Evolutionary conservation across 177 flowering plant species (phyloP), one percentile per base, ranked within the genome.

Genomic region (Vitis hybrid): DNA sequence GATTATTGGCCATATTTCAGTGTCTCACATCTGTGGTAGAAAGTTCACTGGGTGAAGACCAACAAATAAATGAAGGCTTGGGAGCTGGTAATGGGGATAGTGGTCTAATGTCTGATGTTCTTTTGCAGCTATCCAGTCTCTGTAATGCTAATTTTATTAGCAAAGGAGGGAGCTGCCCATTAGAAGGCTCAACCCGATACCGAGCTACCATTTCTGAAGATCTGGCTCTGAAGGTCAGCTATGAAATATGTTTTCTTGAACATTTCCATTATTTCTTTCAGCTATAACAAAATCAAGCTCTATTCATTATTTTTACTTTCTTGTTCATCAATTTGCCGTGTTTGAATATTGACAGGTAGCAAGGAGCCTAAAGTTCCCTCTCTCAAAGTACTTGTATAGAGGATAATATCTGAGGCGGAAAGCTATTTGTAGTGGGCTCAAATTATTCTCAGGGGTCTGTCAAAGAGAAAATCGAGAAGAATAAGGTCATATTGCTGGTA

Each of bases 1-100:
- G 98, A 73, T 75, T 96, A 68, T 79, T 96, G 56, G 99, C 99
- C 69, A 92, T 96, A 78, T 93, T 82, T 78, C 97, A 94, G 79
- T 96, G 98, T 64, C 82, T 93, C 71, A 78, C 88, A 51, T 89
- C 93, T 16, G 88, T 84, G 70, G 84, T 75, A 70, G 94, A 90
- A 72, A 76, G 54, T 75, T 74, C 82, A 1, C 56, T 61, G 15
- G 87, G 80, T 59, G 89, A 82, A 65, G 96, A 90, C 46, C 73
- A 69, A 65, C 78, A 72, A 66, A 79, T 54, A 56, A 65, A 64
- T 46, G 75, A 35, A 65, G 79, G 56, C 1, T 19, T 62, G 59
- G 79, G 62, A 21, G 68, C 58, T 63, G 85, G 78, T 62, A 67
- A 63, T 52, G 82, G 73, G 46, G 79, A 79, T 49, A 66, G 52